Evolutionary conservation across 352 stramenopile species (phyloP).

Genomic region (Aphanomyces astaci): DNA sequence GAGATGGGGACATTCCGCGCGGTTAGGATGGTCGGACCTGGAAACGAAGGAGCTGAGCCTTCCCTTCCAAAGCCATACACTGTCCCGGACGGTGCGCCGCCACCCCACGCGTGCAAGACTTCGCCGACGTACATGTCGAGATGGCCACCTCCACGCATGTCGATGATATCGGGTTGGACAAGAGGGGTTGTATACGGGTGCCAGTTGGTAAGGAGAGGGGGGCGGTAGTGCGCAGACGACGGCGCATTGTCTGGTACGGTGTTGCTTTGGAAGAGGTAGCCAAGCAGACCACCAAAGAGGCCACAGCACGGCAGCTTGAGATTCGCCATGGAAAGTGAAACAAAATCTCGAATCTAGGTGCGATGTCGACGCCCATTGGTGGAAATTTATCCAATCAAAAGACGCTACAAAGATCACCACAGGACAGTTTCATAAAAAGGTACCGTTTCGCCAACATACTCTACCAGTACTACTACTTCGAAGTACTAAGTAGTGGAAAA

Average conservation of each 20-base stretch:
- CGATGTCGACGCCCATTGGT: not conserved
- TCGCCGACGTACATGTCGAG: conserved; percentile 38
- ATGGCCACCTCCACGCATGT: conserved; percentile 31
- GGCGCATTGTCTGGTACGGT: not conserved
- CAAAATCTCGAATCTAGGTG: no score
- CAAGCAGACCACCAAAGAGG: not conserved
- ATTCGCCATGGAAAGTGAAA: not conserved
- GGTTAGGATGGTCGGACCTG: conserved; percentile 45
- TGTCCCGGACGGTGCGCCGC: conserved; percentile 32
- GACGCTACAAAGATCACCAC: not conserved
- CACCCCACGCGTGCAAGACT: conserved; percentile 38
- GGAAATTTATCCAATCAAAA: not conserved
- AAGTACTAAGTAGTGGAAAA: no score
- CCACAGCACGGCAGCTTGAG: not conserved
- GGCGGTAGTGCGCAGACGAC: not conserved
- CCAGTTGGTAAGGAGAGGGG: conserved; percentile 24
- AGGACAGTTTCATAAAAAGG: no score
- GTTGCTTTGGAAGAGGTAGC: not conserved
- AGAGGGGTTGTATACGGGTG: conserved; percentile 30
- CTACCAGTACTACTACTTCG: not conserved
- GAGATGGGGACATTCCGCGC: conserved; percentile 34
- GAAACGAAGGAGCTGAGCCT: conserved; percentile 28
- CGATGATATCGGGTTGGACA: conserved; percentile 33
- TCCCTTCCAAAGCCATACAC: conserved; percentile 39
- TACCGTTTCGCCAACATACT: no score